Base-by-base conservation (phyloP, 2,329 filamentous ascomycete genomes). In the Pseudogymnoascus sp. region DNA sequence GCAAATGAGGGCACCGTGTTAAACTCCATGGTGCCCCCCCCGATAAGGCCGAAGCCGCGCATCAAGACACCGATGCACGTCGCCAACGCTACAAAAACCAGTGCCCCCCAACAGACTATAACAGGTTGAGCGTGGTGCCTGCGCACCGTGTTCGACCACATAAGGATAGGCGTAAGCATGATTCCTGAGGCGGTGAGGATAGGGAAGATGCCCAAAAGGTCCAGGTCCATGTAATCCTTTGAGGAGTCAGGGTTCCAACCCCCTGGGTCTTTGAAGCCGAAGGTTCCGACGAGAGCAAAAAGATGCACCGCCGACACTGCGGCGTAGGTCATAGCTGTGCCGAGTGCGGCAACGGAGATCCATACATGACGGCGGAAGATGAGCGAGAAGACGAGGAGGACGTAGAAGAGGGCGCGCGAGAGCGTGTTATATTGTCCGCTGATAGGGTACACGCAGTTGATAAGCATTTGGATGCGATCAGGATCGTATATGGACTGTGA, bases 341-440 rank as follows among this genome's bases (percentile, higher is more conserved):
- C 65, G 10, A 66, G 63, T 1, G 65, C 65, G 13, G 65, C 65
- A 1, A 64, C 23, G 10, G 63, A 65, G 7, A 66, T 31, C 63
- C 63, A 66, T 2, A 38, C 36, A 50, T 65, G 63, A 3, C 47
- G 35, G 11, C 65, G 65, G 17, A 66, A 62, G 36, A 66, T 13
- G 10, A 66, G 36, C 26, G 60, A 64, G 47, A 65, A 63, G 2
- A 66, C 53, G 5, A 66, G 31, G 11, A 66, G 33, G 4, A 63
- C 23, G 21, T 66, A 66, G 60, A 62, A 66, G 0, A 64, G 23
- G 28, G 57, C 8, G 15, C 63, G 35, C 3, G 59, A 44, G 26
- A 65, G 60, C 11, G 61, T 65, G 23, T 62, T 64, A 36, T 66
- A 66, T 42, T 63, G 59, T 7, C 65, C 65, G 21, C 63, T 65